A percentile compares a stretch with the other conserved stretches of the same genome.
phyloP scores from a whole-genome alignment of 345 rosid species.

The Populus ilicifolia region DNA sequence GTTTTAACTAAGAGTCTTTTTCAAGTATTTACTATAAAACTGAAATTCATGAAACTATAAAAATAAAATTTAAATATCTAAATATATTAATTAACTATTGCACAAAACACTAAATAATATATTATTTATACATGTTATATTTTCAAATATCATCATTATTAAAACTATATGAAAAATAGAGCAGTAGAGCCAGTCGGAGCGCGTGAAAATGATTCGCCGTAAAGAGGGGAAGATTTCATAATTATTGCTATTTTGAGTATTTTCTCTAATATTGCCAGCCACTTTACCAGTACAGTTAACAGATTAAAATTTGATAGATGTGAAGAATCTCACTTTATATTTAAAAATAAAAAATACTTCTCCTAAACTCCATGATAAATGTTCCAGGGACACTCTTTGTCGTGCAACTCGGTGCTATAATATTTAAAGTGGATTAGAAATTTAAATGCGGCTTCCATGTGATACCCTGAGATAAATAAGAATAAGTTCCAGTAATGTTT shows the following conservation, averaged over 20 bases:
- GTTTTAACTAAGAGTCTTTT: too few species aligned
- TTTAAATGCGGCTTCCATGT: neutral
- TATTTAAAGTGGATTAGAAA: neutral
- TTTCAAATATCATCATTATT: too few species aligned
- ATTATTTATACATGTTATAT: too few species aligned
- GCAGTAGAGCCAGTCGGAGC: too few species aligned
- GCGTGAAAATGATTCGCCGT: neutral
- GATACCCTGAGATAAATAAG: neutral
- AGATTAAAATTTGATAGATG: neutral
- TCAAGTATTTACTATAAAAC: too few species aligned
- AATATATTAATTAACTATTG: too few species aligned
- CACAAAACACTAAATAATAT: too few species aligned
- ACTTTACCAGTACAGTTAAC: too few species aligned
- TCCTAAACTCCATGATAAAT: neutral
- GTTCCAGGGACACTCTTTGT: neutral
- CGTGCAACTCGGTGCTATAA: neutral
- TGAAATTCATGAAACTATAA: too few species aligned
- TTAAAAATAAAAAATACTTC: too few species aligned
- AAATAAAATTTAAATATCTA: too few species aligned
- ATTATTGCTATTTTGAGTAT: neutral
- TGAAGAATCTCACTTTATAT: neutral
- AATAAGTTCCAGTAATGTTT: slow-evolving; percentile 2
- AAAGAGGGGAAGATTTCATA: neutral
- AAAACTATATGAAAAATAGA: too few species aligned
- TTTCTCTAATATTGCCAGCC: neutral